A percentile compares a stretch with the other conserved stretches of the same genome.
Conservation (phyloP, 2,329 filamentous ascomycete genomes). For the Aspergillus flavus region DNA sequence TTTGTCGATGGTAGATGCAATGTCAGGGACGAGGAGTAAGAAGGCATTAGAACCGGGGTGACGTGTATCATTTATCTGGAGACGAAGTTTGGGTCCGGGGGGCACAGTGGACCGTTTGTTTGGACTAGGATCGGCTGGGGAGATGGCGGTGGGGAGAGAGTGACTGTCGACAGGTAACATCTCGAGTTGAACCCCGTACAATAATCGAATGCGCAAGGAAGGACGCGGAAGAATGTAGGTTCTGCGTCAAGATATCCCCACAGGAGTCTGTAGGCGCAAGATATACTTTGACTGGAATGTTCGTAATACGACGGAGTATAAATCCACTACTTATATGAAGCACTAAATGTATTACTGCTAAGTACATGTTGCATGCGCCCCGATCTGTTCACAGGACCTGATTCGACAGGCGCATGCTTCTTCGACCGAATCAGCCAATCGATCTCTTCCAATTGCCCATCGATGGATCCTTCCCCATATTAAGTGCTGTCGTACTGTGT, state of each 20-base stretch:
- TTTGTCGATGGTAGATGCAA: conserved; percentile 59
- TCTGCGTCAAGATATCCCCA: not conserved
- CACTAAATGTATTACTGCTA: not conserved
- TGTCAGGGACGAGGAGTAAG: conserved; percentile 65
- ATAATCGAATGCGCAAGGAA: not conserved
- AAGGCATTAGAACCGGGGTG: conserved; percentile 56
- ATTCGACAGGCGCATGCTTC: not conserved
- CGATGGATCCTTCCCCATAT: not conserved
- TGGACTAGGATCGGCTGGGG: conserved; percentile 11
- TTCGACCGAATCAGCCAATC: not conserved
- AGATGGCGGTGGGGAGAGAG: conserved; percentile 20
- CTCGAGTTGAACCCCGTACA: not conserved
- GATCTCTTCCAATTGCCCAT: not conserved
- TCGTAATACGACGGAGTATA: too few relatives aligned
- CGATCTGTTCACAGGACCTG: not conserved
- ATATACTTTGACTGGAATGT: not conserved
- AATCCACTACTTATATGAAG: not conserved
- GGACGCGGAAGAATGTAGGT: not conserved
- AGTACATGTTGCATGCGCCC: not conserved
- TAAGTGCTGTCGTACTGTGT: not conserved
- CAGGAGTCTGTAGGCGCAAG: not conserved
- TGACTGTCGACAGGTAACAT: not conserved
- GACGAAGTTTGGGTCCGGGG: conserved; percentile 39
- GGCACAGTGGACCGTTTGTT: conserved; percentile 12
- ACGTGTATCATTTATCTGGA: conserved; percentile 48